Percentiles rank a stretch among this genome's conserved stretches.
Evolutionary conservation across 2,329 filamentous ascomycete genomes (phyloP).

Genomic region (Chalaropsis thielavioides): DNA sequence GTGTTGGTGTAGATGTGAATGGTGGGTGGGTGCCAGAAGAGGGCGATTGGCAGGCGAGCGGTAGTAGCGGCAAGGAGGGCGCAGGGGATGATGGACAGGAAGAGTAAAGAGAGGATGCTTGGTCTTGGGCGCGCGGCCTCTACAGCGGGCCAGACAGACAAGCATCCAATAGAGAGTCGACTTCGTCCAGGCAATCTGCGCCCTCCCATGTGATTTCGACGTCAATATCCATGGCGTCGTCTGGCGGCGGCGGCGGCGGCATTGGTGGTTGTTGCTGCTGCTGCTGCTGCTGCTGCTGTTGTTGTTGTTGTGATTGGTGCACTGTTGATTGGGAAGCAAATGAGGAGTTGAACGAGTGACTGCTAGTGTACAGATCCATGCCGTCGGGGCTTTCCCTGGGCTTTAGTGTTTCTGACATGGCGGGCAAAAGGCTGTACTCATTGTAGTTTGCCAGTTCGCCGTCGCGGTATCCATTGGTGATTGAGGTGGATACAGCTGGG

Average conservation of each 20-base stretch:
- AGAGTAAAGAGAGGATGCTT: background rate
- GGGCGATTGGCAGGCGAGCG: background rate
- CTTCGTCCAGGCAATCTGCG: conserved; percentile 36
- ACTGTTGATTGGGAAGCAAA: conserved; percentile 9
- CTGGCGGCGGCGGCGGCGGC: conserved; percentile 19
- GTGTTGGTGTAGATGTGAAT: background rate
- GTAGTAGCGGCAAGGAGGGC: background rate
- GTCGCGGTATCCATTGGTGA: conserved; percentile 58
- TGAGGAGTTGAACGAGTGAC: conserved; percentile 21
- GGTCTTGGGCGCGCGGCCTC: background rate
- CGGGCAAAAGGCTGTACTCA: conserved; percentile 42
- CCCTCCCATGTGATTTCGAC: conserved; percentile 49
- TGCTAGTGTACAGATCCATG: conserved; percentile 32
- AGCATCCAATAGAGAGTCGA: conserved; percentile 44
- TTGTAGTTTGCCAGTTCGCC: conserved; percentile 57
- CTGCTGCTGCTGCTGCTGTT: background rate
- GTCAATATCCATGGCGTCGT: conserved; percentile 47
- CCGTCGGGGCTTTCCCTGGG: conserved; percentile 21
- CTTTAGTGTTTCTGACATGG: conserved; percentile 20
- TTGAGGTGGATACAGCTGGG: conserved; percentile 55
- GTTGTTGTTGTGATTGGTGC: background rate
- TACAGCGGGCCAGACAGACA: conserved; percentile 30
- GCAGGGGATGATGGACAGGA: background rate
- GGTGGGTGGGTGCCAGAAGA: background rate
- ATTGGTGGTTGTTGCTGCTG: background rate